phyloP scores from a whole-genome alignment of 2,329 filamentous ascomycete species.

The Pezicula radicicola region DNA sequence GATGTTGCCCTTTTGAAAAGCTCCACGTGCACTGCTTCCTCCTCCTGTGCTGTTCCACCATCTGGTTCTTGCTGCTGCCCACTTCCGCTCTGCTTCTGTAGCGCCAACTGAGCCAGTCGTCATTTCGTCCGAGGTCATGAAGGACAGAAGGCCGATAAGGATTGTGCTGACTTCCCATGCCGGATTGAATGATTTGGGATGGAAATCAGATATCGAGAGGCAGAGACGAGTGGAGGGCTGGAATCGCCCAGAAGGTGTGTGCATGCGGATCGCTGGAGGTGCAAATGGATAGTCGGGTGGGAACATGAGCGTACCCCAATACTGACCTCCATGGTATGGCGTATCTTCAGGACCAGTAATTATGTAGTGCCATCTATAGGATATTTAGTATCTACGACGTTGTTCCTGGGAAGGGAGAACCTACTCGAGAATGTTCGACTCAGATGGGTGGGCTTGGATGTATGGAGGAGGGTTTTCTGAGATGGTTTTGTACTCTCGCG shows the following conservation, averaged over 20 bases:
- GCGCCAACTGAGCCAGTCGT: constrained; percentile 87
- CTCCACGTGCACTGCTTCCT: constrained; percentile 31
- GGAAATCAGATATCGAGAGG: constrained; percentile 95
- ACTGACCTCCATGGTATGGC: constrained; percentile 91
- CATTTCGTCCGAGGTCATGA: constrained; percentile 99
- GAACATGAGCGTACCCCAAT: constrained; percentile 96
- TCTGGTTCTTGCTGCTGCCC: constrained; percentile 71
- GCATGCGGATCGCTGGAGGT: constrained; percentile 97
- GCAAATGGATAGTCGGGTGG: constrained; percentile 96
- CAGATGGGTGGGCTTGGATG: constrained; percentile 85
- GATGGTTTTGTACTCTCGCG: constrained; percentile 62
- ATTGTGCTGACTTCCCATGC: constrained; percentile 98
- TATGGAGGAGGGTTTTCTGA: constrained; percentile 80
- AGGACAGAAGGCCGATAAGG: constrained; percentile 86
- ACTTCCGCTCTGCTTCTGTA: constrained; percentile 71
- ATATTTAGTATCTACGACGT: constrained; percentile 6
- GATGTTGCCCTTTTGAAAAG: constrained; percentile 68
- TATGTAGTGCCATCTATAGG: constrained; percentile 84
- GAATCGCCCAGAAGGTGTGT: constrained; percentile 94
- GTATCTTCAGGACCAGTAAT: constrained; percentile 93
- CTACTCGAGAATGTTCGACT: constrained; percentile 86
- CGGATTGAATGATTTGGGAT: constrained; percentile 96
- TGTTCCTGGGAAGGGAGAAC: constrained; percentile 23
- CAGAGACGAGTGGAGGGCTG: constrained; percentile 89
- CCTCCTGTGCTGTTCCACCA: constrained; percentile 99